Evolutionary conservation across 352 stramenopile genomes (phyloP), one percentile per base, ranked within the genome.

Genomic region (Globisporangium megalacanthum): DNA sequence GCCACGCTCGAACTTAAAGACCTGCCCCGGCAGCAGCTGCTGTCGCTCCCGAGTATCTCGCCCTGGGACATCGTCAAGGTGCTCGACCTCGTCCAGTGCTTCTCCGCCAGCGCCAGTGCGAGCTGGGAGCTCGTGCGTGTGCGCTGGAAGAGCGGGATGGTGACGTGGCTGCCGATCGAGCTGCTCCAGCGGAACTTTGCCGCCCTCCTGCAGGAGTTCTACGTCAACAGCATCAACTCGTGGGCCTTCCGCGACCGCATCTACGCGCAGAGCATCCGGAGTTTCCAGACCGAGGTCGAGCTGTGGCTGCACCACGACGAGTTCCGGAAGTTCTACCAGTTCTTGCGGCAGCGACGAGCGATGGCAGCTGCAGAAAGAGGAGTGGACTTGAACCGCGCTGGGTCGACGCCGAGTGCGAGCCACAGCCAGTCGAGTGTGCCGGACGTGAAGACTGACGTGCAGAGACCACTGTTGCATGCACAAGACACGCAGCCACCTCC

Each of bases 191-290:
- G 65, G 25, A 68, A 65, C 29, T 67, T 73, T 7, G 37, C 67
- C 15, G 57, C 77, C 10, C 52, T 89, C 47, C 58, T 92, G 48
- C 78, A 92, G 53, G 73, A 82, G 53, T 88, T 92, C 56, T 92
- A 88, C 50, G 79, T 89, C 45, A 88, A 82, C 53, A 84, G 62
- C 29, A 74, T 88, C 60, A 92, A 92, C 59, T 92, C 81, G 39
- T 92, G 81, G 81, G 67, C 56, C 6, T 81, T 88, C 45, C 66
- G 72, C 37, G 54, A 66, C 22, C 79, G 81, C 35, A 57, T 89
- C 29, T 61, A 71, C 31, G 60, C 64, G 1, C 54, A 66, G 10
- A 86, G 68, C 36, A 64, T 86, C 11, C 46, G 42, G 14, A 44
- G 33, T 3, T 83, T 73, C 52, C 68, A 63, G 35, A 92, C 81